phyloP scores from a whole-genome alignment of 345 rosid genomes.

The Carallia pectinifolia region DNA sequence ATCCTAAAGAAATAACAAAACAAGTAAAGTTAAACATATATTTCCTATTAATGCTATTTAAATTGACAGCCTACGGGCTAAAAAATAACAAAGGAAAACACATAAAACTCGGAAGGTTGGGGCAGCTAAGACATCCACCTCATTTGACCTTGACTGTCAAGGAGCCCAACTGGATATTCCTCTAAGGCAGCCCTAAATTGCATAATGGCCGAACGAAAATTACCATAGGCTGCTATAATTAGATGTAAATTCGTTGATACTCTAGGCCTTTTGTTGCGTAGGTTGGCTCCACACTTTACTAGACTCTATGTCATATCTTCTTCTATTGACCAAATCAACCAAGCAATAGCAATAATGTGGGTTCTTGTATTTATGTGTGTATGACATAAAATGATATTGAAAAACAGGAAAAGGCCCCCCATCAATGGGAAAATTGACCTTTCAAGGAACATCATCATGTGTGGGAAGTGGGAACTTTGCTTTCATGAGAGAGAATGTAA shows the following conservation, averaged over 20 bases:
- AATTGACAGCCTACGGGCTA: too few species aligned
- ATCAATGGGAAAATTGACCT: slow-evolving; percentile 20
- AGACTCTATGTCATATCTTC: not conserved
- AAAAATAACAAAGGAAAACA: too few species aligned
- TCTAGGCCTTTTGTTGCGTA: not conserved
- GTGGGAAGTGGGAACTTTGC: slow-evolving; percentile 28
- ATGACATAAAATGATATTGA: not conserved
- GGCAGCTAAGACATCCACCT: not conserved
- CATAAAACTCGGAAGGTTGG: not conserved
- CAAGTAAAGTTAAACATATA: too few species aligned
- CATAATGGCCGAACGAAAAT: not conserved
- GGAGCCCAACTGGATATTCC: not conserved
- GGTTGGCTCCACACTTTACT: slow-evolving; percentile 1
- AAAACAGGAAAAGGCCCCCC: not conserved
- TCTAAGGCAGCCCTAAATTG: not conserved
- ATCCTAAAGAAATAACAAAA: too few species aligned
- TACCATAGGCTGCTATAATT: not conserved
- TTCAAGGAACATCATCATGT: slow-evolving; percentile 19
- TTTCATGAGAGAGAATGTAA: not conserved
- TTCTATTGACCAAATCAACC: not conserved
- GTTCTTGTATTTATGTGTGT: not conserved
- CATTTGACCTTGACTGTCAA: not conserved
- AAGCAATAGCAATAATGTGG: not conserved
- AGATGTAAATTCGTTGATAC: not conserved
- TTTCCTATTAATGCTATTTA: too few species aligned